These are phyloP conservation scores for Trichoderma parareesei DNA, from an alignment of 495 filamentous ascomycete genomes.

Conservation along the genomic window DNA sequence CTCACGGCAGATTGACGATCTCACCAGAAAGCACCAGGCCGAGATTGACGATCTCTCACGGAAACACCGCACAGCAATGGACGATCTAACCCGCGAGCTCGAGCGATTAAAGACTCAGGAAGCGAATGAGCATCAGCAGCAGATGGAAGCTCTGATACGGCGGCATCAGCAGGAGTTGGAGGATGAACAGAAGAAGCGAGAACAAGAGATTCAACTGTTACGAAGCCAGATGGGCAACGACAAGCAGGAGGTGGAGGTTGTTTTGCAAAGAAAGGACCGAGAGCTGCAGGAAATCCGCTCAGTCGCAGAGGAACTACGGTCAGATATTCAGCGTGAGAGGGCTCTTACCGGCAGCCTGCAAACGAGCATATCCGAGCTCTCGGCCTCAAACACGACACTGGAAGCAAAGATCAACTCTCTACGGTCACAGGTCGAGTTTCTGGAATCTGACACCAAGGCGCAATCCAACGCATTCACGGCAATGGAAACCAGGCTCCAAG, in stretches of 20 bases:
- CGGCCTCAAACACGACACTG: slow-evolving; percentile 53
- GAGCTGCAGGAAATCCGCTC: slow-evolving; percentile 48
- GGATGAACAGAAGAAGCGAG: slow-evolving; percentile 50
- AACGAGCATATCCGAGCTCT: slow-evolving; percentile 46
- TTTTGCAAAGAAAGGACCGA: slow-evolving; percentile 53
- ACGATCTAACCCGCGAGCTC: slow-evolving; percentile 33
- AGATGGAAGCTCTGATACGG: slow-evolving; percentile 37
- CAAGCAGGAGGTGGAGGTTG: slow-evolving; percentile 53
- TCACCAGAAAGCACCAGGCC: slow-evolving; percentile 26
- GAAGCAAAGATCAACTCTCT: slow-evolving; percentile 69
- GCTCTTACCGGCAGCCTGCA: slow-evolving; percentile 46
- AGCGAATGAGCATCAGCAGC: slow-evolving; percentile 26
- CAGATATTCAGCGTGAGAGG: slow-evolving; percentile 57
- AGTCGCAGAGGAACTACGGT: slow-evolving; percentile 44
- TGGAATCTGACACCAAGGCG: slow-evolving; percentile 79
- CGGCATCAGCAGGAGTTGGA: slow-evolving; percentile 37
- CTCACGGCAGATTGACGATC: slow-evolving; percentile 35
- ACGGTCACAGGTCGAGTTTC: slow-evolving; percentile 70
- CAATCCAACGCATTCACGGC: slow-evolving; percentile 72
- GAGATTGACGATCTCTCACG: slow-evolving; percentile 32
- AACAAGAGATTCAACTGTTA: slow-evolving; percentile 59
- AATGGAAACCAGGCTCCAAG: slow-evolving; percentile 67
- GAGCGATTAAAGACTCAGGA: slow-evolving; percentile 23
- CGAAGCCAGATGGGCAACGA: slow-evolving; percentile 52
- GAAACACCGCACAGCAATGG: slow-evolving; percentile 24